A percentile compares a stretch with the other conserved stretches of the same genome.
These are phyloP conservation scores for Aspergillus phoenicis DNA, from an alignment of 2,329 filamentous ascomycete genomes.

Conservation along the genomic window DNA sequence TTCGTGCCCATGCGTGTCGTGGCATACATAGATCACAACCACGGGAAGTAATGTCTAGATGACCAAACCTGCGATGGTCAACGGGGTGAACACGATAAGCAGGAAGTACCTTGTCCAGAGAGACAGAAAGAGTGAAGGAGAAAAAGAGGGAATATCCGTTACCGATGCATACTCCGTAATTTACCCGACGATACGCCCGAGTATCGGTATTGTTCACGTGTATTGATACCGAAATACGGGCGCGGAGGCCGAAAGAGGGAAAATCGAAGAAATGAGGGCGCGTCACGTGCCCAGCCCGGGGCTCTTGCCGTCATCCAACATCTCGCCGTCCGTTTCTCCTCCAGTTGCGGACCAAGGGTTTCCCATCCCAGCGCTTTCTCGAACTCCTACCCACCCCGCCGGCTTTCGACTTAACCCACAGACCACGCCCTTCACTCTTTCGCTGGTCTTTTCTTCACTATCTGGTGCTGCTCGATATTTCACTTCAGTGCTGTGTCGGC, in stretches of 20 bases:
- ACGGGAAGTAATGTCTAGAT: background rate
- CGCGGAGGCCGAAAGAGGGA: conserved; percentile 9
- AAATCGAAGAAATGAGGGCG: conserved; percentile 19
- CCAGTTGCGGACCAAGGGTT: conserved; percentile 27
- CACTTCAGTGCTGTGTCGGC: conserved; percentile 18
- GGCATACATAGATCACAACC: too few species aligned
- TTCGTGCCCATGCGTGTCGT: background rate
- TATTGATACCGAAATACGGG: conserved; percentile 4
- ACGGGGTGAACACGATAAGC: too few species aligned
- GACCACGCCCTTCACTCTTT: background rate
- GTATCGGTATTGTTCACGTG: background rate
- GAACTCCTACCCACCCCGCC: conserved; percentile 19
- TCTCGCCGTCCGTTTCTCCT: conserved; percentile 25
- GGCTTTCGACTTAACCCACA: conserved; percentile 19
- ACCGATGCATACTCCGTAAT: background rate
- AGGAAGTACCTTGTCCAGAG: too few species aligned
- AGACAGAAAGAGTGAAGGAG: background rate
- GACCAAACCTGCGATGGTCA: background rate
- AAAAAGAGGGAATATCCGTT: too few species aligned
- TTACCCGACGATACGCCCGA: background rate
- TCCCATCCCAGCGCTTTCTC: conserved; percentile 22
- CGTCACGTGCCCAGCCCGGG: conserved; percentile 30
- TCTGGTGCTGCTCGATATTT: conserved; percentile 16
- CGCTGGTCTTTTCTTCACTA: conserved; percentile 17
- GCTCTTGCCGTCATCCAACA: conserved; percentile 37